These are phyloP conservation scores for Sporothrix variecibatus DNA, from an alignment of 2,329 filamentous ascomycete genomes.

Conservation along the genomic window DNA sequence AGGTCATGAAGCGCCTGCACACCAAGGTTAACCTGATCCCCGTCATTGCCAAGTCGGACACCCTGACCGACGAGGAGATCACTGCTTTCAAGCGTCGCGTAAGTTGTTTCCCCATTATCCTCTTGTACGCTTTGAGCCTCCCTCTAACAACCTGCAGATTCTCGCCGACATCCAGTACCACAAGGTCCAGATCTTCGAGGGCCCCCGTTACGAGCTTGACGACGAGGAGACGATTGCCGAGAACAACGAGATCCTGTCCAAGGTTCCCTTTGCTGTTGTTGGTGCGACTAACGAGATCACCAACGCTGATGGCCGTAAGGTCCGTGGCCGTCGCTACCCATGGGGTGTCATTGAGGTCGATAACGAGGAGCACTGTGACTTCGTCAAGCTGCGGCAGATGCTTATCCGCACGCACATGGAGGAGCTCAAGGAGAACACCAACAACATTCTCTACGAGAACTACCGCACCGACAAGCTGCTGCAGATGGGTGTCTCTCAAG, in stretches of 20 bases:
- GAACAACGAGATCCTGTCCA: conserved; percentile 99
- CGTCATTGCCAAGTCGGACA: conserved; percentile 98
- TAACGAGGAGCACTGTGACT: conserved; percentile 99
- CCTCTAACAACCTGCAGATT: conserved; percentile 61
- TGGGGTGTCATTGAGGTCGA: conserved; percentile 99
- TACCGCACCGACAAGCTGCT: conserved; percentile 99
- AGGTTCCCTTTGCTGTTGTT: conserved; percentile 97
- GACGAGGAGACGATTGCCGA: conserved; percentile 99
- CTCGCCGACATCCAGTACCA: conserved; percentile 95
- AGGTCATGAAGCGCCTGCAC: conserved; percentile 98
- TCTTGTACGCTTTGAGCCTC: background rate
- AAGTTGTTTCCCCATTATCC: conserved; percentile 62
- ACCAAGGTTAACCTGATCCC: conserved; percentile 99
- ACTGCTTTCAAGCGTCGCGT: conserved; percentile 93
- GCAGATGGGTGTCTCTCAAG: conserved; percentile 96
- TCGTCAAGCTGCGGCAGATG: conserved; percentile 99
- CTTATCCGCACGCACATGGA: conserved; percentile 99
- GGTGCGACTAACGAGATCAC: conserved; percentile 94
- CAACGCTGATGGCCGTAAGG: conserved; percentile 88
- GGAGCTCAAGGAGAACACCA: conserved; percentile 99
- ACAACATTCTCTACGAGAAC: conserved; percentile 95
- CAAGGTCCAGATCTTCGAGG: conserved; percentile 98
- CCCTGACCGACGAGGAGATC: conserved; percentile 96
- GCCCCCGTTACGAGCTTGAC: conserved; percentile 95
- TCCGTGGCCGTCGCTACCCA: conserved; percentile 92